Evolutionary conservation across 2,329 filamentous ascomycete species (phyloP).

Genomic region (Venturia pyrina): DNA sequence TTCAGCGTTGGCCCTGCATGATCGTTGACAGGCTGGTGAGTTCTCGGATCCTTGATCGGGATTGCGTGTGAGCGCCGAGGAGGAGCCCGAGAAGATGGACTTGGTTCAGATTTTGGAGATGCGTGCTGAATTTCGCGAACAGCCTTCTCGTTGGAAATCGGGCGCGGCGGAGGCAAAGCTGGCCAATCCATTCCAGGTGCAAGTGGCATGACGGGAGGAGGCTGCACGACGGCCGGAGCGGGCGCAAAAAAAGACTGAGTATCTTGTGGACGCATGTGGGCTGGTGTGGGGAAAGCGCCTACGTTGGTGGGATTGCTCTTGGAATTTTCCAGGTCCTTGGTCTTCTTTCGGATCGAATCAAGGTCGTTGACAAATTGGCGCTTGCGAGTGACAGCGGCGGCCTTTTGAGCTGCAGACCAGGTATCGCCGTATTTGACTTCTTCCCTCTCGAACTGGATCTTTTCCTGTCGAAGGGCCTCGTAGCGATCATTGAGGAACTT

Average conservation of each 20-base stretch:
- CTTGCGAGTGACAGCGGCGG: constrained; percentile 11
- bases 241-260: neutral
- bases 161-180: neutral
- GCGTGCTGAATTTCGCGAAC: neutral
- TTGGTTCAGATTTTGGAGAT: constrained; percentile 7
- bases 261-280: constrained; percentile 2
- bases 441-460: constrained; percentile 12
- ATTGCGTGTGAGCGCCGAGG: constrained; percentile 29
- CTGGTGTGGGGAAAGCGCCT: neutral
- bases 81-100: constrained; percentile 15
- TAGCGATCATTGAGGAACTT: constrained; percentile 4
- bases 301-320: neutral
- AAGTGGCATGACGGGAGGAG: neutral
- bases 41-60: constrained; percentile 30
- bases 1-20: constrained; percentile 22
- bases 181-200: neutral
- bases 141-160: constrained; percentile 16
- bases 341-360: constrained; percentile 12
- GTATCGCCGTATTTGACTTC: constrained; percentile 10
- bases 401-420: neutral
- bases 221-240: neutral
- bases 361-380: constrained; percentile 9
- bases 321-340: constrained; percentile 12
- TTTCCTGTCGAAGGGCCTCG: constrained; percentile 9
- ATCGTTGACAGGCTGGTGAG: constrained; percentile 7